A percentile compares a stretch with the other conserved stretches of the same genome.
These are phyloP conservation scores for Fraxinus excelsior DNA, from an alignment of 257 asterid genomes.

Conservation along the genomic window DNA sequence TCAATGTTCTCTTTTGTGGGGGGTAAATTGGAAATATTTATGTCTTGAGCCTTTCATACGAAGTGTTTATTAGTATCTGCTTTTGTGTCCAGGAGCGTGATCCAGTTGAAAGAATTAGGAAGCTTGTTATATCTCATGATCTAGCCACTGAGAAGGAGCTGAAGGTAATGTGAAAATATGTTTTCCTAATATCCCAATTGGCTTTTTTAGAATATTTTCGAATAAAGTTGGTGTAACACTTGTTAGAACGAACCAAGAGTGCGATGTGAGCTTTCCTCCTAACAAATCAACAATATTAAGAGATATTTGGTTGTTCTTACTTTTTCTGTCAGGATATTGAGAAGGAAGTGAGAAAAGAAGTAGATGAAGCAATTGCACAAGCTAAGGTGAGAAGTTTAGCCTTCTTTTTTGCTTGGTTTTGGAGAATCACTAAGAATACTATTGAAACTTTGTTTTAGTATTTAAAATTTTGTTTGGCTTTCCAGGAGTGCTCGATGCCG, in stretches of 20 bases:
- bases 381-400: constrained; percentile 73
- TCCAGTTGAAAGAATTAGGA: constrained; percentile 91
- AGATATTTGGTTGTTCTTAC: background rate
- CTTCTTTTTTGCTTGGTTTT: constrained; percentile 14
- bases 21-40: constrained; percentile 1
- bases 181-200: constrained; percentile 1
- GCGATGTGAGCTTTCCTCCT: constrained; percentile 4
- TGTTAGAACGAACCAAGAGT: background rate
- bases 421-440: constrained; percentile 10
- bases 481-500: constrained; percentile 91
- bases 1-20: constrained; percentile 6
- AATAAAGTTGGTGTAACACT: background rate
- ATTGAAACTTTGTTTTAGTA: constrained; percentile 1
- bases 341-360: constrained; percentile 78
- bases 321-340: constrained; percentile 68
- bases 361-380: constrained; percentile 92
- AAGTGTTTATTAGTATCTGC: background rate
- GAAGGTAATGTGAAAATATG: constrained; percentile 51
- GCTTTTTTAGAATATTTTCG: background rate
- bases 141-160: constrained; percentile 84
- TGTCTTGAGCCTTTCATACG: background rate
- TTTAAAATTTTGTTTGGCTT: constrained; percentile 23
- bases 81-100: constrained; percentile 77
- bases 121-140: constrained; percentile 75
- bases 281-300: background rate